Base-by-base conservation (phyloP, 305 asterid genomes). In the Ruellia speciosa region DNA sequence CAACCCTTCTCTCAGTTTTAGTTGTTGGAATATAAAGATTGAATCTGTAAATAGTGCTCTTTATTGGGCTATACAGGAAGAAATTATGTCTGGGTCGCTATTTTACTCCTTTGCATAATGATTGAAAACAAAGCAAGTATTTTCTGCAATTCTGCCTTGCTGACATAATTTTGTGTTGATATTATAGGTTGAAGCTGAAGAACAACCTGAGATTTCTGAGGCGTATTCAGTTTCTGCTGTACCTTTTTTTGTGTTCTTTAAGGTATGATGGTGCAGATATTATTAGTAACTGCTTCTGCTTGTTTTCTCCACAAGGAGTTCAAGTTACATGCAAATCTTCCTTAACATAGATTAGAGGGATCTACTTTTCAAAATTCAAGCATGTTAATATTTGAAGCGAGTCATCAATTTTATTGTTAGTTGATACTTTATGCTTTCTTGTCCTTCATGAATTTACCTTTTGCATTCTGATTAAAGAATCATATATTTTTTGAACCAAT, bases 141-240 rank as follows among this genome's bases (percentile, higher is more conserved):
- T 49, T 24, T 24, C 2, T 24, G 31, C 31, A 24, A 24, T 24
- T 52, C 6, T 28, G 43, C 56, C 28, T 49, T 9, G 19, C 57
- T 75, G 62, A 71, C 54, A 45, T 60, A 3, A 40, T 52, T 52
- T 66, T 52, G 9, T 71, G 15, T 7, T 81, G 66, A 49, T 61
- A 19, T 60, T 67, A 43, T 60, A 93, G 99, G 99, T 86, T 49
- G 97, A 88, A 83, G 99, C 99, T 70, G 99, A 93, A 75, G 97
- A 86, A 68, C 97, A 93, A 60, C 95, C 97, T 31, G 96, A 86
- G 59, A 84, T 93, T 58, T 88, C 96, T 55, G 99, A 88, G 77
- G 83, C 81, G 9, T 75, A 84, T 77, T 74, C 90, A 2, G 94
- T 88, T 58, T 77, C 97, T 67, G 95, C 96, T 20, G 96, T 93